These are phyloP conservation scores for Durusdinium trenchii DNA, from an alignment of 73 alveolate species.

Conservation along the genomic window DNA sequence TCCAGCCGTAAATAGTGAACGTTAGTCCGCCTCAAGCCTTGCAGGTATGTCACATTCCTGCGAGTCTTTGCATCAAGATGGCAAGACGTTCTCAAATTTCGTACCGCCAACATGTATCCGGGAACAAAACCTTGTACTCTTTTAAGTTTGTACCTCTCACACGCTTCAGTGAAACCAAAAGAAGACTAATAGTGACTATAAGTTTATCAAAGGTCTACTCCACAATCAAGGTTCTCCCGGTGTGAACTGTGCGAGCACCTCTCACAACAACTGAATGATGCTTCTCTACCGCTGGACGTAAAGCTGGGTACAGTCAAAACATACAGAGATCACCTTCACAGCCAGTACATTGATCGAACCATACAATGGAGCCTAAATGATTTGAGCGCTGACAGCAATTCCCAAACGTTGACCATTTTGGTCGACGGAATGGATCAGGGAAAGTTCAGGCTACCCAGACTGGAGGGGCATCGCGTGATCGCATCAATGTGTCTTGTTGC, in stretches of 20 bases:
- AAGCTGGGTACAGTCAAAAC: background rate
- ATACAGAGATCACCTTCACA: background rate
- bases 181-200: no score
- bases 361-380: background rate
- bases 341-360: background rate
- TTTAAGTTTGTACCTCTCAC: no score
- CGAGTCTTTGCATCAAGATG: background rate
- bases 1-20: no score
- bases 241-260: slow-evolving; percentile 14
- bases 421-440: slow-evolving; percentile 52
- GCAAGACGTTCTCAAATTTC: slow-evolving; percentile 4
- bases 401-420: background rate
- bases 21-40: background rate
- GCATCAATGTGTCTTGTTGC: background rate
- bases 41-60: slow-evolving; percentile 2
- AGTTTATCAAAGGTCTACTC: no score
- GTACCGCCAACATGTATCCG: background rate
- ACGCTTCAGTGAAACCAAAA: no score
- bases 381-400: background rate
- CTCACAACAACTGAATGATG: background rate
- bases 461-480: background rate
- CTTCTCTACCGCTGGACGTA: background rate
- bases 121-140: no score
- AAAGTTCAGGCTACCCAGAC: slow-evolving; percentile 16
- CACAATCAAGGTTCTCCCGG: background rate